These are phyloP conservation scores for Psilocybe cubensis DNA, from an alignment of 768 basidiomycete genomes.

Conservation along the genomic window DNA sequence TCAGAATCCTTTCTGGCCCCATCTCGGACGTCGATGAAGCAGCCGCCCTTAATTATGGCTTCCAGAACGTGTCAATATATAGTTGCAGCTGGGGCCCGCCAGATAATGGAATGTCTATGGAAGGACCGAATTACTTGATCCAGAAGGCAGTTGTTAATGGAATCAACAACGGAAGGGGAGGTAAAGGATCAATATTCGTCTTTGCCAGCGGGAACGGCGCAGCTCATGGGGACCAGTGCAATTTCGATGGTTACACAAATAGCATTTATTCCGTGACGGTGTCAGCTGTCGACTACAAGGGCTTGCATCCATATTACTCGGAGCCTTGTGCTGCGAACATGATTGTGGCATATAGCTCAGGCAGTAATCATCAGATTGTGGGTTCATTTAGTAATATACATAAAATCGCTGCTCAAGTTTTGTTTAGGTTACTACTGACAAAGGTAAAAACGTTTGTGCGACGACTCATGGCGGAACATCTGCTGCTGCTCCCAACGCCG, in stretches of 20 bases:
- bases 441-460: constrained; percentile 83
- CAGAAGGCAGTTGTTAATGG: constrained; percentile 94
- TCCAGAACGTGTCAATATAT: constrained; percentile 89
- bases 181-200: constrained; percentile 93
- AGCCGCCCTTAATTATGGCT: constrained; percentile 91
- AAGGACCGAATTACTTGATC: constrained; percentile 89
- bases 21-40: constrained; percentile 98
- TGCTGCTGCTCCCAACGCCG: constrained; percentile 96
- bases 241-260: constrained; percentile 99
- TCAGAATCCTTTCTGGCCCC: constrained; percentile 93
- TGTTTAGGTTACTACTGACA: constrained; percentile 89
- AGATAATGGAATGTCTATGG: constrained; percentile 94
- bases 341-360: constrained; percentile 95
- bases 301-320: constrained; percentile 94
- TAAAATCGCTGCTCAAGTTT: constrained; percentile 6
- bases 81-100: constrained; percentile 99
- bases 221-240: constrained; percentile 91
- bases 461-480: constrained; percentile 92
- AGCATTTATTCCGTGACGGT: constrained; percentile 96
- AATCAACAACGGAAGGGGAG: constrained; percentile 84
- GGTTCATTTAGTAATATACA: constrained; percentile 32
- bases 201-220: constrained; percentile 99
- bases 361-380: constrained; percentile 92
- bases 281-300: constrained; percentile 92
- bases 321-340: constrained; percentile 98